Base-by-base conservation (phyloP, 164 flowering plant species). In the Aristolochia contorta region DNA sequence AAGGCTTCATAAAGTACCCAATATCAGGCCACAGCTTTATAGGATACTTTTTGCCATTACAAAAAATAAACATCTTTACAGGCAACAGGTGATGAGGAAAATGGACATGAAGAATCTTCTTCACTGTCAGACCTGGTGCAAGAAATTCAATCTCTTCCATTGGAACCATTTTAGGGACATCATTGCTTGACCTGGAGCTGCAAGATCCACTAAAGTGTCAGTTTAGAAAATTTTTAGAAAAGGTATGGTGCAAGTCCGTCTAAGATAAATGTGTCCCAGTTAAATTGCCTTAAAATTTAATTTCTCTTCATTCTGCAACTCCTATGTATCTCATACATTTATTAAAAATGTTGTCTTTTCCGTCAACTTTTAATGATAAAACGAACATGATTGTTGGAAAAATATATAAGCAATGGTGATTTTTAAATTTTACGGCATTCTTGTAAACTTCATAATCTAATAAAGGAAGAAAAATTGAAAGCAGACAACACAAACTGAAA, bases 51-150 rank as follows among this genome's bases (percentile, higher is more conserved):
- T 74, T 81, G 43, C 78, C 91, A 71, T 75, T 72, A 56, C 81
- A 86, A 68, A 64, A 67, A 60, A 89, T 68, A 56, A 75, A 62
- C 65, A 92, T 75, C 79, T 87, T 87, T 68, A 92, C 56, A 54
- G 98, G 98, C 69, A 89, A 74, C 41, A 92, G 80, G 72, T 92
- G 98, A 67, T 92, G 98, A 68, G 80, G 84, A 65, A 92, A 92
- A 54, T 70, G 84, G 57, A 84, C 86, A 54, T 89, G 82, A 59
- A 92, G 64, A 54, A 64, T 72, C 65, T 73, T 75, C 48, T 71
- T 78, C n/a, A 48, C 54, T 55, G 64, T 77, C 68, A 89, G 79
- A 68, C 86, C 84, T 65, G 96, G 91, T 48, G 72, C 85, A 23
- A 92, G 73, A 58, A 72, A 73, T 27, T 64, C 57, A 67, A 92